Evolutionary conservation across 495 filamentous ascomycete species (phyloP).

Genomic region (Penicillium cosmopolitanum): DNA sequence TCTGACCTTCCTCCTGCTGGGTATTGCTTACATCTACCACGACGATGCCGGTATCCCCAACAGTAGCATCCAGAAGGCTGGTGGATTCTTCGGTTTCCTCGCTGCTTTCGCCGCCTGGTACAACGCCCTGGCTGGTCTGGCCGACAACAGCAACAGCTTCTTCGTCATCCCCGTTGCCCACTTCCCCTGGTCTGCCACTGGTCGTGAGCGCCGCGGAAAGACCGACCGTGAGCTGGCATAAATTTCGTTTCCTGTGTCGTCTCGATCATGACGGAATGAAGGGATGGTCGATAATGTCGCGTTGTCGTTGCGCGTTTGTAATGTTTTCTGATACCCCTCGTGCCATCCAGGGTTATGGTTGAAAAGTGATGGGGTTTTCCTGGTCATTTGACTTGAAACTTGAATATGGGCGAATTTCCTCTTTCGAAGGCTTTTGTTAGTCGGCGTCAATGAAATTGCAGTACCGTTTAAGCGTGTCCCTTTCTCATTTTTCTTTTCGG

Average conservation of each 20-base stretch:
- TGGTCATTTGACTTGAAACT: background rate
- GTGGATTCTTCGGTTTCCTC: conserved; percentile 85
- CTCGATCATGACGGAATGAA: background rate
- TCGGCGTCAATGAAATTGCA: background rate
- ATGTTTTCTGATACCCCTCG: conserved; percentile 46
- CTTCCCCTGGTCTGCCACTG: conserved; percentile 97
- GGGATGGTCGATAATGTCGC: conserved; percentile 8
- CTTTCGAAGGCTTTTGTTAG: conserved; percentile 5
- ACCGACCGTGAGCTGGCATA: conserved; percentile 46
- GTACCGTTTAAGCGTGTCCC: background rate
- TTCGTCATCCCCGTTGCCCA: conserved; percentile 93
- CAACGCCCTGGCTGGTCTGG: conserved; percentile 94
- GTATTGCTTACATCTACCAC: conserved; percentile 68
- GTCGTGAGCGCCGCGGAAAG: conserved; percentile 61
- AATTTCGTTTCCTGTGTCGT: conserved; percentile 4
- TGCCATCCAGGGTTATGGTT: conserved; percentile 14
- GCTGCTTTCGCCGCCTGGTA: conserved; percentile 96
- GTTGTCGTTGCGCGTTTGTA: conserved; percentile 21
- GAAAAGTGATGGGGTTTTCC: background rate
- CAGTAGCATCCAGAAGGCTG: conserved; percentile 67
- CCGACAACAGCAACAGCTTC: conserved; percentile 87
- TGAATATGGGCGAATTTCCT: background rate
- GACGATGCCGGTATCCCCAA: conserved; percentile 46
- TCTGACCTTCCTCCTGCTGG: conserved; percentile 87
- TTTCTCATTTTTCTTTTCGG: background rate